Conservation (phyloP, 2,329 filamentous ascomycete species). For the Podosphaera aphanis region DNA sequence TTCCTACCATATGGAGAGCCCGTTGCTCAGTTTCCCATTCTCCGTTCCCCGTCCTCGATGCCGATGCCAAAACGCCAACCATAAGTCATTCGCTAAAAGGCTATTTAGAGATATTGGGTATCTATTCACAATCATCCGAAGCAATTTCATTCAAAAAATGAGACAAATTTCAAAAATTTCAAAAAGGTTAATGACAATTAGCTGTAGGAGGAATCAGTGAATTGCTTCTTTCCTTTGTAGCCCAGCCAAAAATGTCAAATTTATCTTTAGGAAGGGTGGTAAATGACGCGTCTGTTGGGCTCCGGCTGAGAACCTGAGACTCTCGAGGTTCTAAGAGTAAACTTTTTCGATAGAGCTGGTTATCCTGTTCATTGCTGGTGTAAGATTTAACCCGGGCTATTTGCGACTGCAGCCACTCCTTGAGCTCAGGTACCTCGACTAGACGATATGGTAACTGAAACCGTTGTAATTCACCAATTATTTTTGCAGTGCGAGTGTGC, state of each 20-base stretch:
- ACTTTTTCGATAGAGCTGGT: slow-evolving; percentile 35
- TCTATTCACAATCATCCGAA: slow-evolving; percentile 12
- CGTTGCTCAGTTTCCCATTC: background rate
- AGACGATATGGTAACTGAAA: slow-evolving; percentile 89
- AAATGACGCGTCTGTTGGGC: slow-evolving; percentile 11
- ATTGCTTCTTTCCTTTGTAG: slow-evolving; percentile 15
- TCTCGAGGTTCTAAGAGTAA: slow-evolving; percentile 39
- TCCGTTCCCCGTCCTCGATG: background rate
- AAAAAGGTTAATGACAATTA: slow-evolving; percentile 1
- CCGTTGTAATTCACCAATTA: slow-evolving; percentile 83
- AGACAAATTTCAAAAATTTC: slow-evolving; percentile 1
- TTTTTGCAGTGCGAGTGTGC: slow-evolving; percentile 78
- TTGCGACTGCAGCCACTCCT: slow-evolving; percentile 76
- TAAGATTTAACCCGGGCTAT: slow-evolving; percentile 39
- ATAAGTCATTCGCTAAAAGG: slow-evolving; percentile 15
- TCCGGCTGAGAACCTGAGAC: slow-evolving; percentile 8
- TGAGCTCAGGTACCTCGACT: slow-evolving; percentile 61
- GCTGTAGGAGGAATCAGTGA: slow-evolving; percentile 3
- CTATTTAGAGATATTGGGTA: slow-evolving; percentile 16
- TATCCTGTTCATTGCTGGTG: slow-evolving; percentile 35
- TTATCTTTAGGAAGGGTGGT: slow-evolving; percentile 21
- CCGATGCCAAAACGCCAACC: background rate
- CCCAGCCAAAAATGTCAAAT: slow-evolving; percentile 28
- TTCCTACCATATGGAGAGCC: background rate
- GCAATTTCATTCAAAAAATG: slow-evolving; percentile 1